A percentile compares a stretch with the other conserved stretches of the same genome.
These are phyloP conservation scores for Noccaea caerulescens DNA, from an alignment of 345 rosid genomes.

Conservation along the genomic window DNA sequence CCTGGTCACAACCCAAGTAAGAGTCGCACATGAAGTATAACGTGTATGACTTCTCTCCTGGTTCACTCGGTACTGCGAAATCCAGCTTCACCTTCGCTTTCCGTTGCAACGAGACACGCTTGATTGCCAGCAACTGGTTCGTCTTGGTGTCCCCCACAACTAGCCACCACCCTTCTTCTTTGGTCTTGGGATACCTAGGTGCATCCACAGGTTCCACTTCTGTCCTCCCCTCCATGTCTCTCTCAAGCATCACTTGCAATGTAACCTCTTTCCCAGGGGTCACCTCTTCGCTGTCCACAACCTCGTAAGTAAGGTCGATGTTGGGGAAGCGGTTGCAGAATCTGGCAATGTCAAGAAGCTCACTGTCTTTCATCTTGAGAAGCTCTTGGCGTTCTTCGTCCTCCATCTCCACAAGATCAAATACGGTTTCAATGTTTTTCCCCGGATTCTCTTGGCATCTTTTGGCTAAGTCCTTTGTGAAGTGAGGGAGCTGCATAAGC, in stretches of 20 bases:
- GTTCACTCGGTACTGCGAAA: conserved; percentile 69
- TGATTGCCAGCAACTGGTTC: conserved; percentile 85
- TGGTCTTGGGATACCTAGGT: conserved; percentile 71
- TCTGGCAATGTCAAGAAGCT: conserved; percentile 78
- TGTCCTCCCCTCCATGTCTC: conserved; percentile 79
- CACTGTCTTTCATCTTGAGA: conserved; percentile 64
- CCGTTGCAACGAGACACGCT: conserved; percentile 81
- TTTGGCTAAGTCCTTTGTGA: conserved; percentile 79
- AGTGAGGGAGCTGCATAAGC: conserved; percentile 95
- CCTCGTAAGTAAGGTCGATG: conserved; percentile 72
- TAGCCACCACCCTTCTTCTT: conserved; percentile 99
- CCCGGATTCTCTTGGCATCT: conserved; percentile 83
- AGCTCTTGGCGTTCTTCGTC: conserved; percentile 82
- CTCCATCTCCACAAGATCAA: conserved; percentile 92
- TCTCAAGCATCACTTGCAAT: conserved; percentile 71
- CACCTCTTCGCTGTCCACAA: conserved; percentile 58
- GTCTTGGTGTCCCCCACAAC: conserved; percentile 83
- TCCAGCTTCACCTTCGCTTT: conserved; percentile 80
- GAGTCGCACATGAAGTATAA: conserved; percentile 90
- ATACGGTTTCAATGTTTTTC: conserved; percentile 72
- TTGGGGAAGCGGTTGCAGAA: conserved; percentile 91
- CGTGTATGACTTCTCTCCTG: conserved; percentile 64
- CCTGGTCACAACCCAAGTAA: conserved; percentile 90
- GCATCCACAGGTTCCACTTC: conserved; percentile 84
- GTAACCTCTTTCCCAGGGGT: conserved; percentile 62